Evolutionary conservation across 2,329 filamentous ascomycete genomes (phyloP).

Genomic region (Cryphonectria carpinicola): DNA sequence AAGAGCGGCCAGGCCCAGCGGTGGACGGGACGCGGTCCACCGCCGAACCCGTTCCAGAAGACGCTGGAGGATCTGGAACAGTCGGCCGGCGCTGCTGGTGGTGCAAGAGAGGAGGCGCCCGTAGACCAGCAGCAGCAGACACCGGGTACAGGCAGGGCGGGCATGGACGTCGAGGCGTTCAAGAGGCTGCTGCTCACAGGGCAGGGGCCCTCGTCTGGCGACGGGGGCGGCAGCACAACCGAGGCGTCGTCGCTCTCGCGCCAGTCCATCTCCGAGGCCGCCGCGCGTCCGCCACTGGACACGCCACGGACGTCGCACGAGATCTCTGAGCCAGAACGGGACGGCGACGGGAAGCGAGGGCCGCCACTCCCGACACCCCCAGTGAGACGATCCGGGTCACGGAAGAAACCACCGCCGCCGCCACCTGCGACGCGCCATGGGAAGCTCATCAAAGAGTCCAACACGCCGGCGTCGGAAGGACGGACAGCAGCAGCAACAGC

Average conservation of each 20-base stretch:
- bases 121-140: not conserved
- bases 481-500: too few species aligned
- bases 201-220: conserved; percentile 46
- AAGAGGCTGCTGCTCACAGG: conserved; percentile 77
- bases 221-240: conserved; percentile 55
- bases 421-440: conserved; percentile 77
- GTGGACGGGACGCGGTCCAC: conserved; percentile 37
- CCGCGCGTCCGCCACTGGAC: conserved; percentile 41
- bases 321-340: conserved; percentile 53
- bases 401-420: conserved; percentile 71
- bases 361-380: conserved; percentile 36
- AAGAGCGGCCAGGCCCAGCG: conserved; percentile 29
- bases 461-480: too few species aligned
- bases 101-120: conserved; percentile 36
- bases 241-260: conserved; percentile 63
- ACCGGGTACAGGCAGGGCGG: conserved; percentile 43
- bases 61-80: conserved; percentile 56
- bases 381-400: conserved; percentile 37
- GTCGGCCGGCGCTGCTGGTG: conserved; percentile 22
- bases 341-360: conserved; percentile 48
- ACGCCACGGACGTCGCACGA: conserved; percentile 64
- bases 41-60: conserved; percentile 61
- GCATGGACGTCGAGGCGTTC: conserved; percentile 79
- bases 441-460: conserved; percentile 62
- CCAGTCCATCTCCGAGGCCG: conserved; percentile 59